Percentiles rank a stretch among this genome's conserved stretches.
Evolutionary conservation across 164 flowering plant species (phyloP).

Genomic region (Umbilicus rupestris): DNA sequence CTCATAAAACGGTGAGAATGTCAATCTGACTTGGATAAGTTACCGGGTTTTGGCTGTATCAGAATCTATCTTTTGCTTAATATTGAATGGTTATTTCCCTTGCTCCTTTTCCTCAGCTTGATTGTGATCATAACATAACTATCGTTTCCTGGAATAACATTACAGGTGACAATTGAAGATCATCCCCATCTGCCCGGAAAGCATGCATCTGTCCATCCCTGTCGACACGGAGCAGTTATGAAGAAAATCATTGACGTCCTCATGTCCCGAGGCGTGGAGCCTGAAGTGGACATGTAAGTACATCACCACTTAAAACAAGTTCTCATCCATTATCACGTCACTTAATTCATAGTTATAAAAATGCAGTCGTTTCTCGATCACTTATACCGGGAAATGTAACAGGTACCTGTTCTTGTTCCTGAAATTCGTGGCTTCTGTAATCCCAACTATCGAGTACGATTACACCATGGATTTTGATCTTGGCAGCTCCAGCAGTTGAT

Average conservation of each 20-base stretch:
- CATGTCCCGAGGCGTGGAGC: constrained; percentile 92
- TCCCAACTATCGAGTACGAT: constrained; percentile 97
- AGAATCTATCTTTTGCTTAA: no score
- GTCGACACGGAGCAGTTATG: constrained; percentile 97
- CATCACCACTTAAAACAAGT: background rate
- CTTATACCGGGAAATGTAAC: background rate
- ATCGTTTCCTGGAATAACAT: background rate
- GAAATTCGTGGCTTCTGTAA: constrained; percentile 91
- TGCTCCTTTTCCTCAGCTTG: no score
- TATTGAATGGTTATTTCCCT: no score
- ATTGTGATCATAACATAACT: no score
- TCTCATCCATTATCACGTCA: background rate
- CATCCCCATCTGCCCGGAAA: constrained; percentile 98
- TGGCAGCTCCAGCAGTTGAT: constrained; percentile 63
- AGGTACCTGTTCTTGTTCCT: constrained; percentile 95
- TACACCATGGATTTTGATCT: constrained; percentile 97
- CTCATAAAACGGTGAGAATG: constrained; percentile 76
- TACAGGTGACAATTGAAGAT: constrained; percentile 92
- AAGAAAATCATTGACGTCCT: constrained; percentile 92
- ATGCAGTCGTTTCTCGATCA: background rate
- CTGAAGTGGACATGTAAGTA: constrained; percentile 91
- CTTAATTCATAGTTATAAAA: background rate
- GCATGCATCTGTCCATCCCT: constrained; percentile 98
- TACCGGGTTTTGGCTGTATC: no score
- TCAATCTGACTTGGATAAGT: background rate